Base-by-base conservation (phyloP, 1,139 yeast species). In the Lodderomyces oxycetoniae region DNA sequence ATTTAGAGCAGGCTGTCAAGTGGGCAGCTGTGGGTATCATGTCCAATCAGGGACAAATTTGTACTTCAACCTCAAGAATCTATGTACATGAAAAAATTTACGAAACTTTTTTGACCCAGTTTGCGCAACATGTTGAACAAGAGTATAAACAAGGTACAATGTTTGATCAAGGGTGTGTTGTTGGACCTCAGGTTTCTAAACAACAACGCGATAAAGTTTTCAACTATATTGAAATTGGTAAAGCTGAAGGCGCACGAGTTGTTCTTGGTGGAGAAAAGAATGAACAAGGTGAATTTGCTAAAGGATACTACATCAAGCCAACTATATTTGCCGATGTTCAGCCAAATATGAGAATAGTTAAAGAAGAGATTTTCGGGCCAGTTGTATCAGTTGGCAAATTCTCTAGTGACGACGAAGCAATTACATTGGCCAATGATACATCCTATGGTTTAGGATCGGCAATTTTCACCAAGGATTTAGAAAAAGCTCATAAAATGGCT, bases 1-100 rank as follows among this genome's bases (percentile, higher is more conserved):
- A 88, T 52, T 58, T 87, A 31, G 83, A 79, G 1, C 79, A 79
- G 52, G 89, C 94, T 30, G 88, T 82, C 23, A 83, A 83, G 55
- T 85, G 93, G 82, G 79, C 89, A 30, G 87, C 91, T 17, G 65
- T 76, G 44, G 96, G 96, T 47, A 77, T 88, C 42, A 79, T 85
- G 71, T 72, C 70, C 57, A 88, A 88, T 61, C 77, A 83, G 51
- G 74, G 74, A 33, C 74, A 68, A 52, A 57, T 67, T 35, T 68
- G 74, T 56, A 60, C 70, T 32, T 57, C 73, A 12, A 68, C 71
- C 25, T 67, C 74, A 14, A 59, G 74, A 54, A 52, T 67, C 41
- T 68, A 67, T 42, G 61, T 58, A 20, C 74, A 68, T 41, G 71
- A 62, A 47, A 50, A 52, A 24, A 45, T 67, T 28, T 65, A 68